Base-by-base conservation (phyloP, 2,329 filamentous ascomycete genomes). In the Aureobasidium subglaciale region DNA sequence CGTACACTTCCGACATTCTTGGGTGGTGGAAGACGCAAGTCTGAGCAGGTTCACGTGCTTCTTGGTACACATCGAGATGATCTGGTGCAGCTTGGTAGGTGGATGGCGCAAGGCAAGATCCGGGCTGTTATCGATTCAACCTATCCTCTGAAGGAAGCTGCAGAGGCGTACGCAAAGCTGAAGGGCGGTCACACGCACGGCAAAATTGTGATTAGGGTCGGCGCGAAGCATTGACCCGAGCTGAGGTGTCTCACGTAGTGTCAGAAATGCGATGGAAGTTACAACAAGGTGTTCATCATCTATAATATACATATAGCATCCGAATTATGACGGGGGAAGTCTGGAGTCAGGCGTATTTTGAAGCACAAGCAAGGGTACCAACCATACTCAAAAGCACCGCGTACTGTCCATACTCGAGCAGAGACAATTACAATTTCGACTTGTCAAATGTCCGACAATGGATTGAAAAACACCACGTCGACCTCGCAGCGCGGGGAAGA, bases 91-190 rank as follows among this genome's bases (percentile, higher is more conserved):
- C 66, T 87, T 54, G 81, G 68, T 0, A 64, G 71, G 52, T 82
- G 78, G 80, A 71, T 87, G 67, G 66, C 70, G 24, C 76, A 84
- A 61, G 81, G 80, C 1, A 84, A 80, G 65, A 60, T 87, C 29
- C 79, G 74, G 67, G 66, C 75, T 1, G 73, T 82, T 0, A 67
- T 86, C 38, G 83, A 85, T 63, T 71, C 76, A 56, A 70, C 71
- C 2, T 84, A 78, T 62, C 70, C 73, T 13, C 80, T 82, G 63
- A 78, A 80, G 41, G 75, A 85, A 57, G 77, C 74, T 2, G 74
- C 76, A 1, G 74, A 78, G 62, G 84, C 82, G 2, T 83, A 80
- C 67, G 75, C 77, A 65, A 81, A 75, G 64, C 63, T 86, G 63
- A 83, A 79, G 68, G 77, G 71, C 0, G 78, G 78, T 0, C 73